Percentiles rank a stretch among this genome's conserved stretches.
These are phyloP conservation scores for Phytophthora vignae DNA, from an alignment of 352 stramenopile species.

Conservation along the genomic window DNA sequence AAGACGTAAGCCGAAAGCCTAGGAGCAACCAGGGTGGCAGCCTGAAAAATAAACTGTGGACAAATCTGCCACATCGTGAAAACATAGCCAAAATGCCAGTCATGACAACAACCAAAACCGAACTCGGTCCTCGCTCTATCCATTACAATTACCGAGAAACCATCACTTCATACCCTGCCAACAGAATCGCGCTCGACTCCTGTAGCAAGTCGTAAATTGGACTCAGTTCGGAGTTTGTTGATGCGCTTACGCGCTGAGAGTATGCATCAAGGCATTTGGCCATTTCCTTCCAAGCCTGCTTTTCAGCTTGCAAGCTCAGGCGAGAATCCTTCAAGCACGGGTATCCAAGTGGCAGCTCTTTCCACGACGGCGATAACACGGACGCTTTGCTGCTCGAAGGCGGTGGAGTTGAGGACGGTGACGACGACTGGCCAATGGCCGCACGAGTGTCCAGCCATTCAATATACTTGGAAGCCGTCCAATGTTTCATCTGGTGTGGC, in stretches of 20 bases:
- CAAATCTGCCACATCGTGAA: too few species aligned
- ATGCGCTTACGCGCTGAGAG: conserved; percentile 73
- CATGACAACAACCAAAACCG: conserved; percentile 6
- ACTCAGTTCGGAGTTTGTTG: conserved; percentile 51
- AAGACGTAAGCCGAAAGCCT: conserved; percentile 20
- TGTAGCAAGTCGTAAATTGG: conserved; percentile 80
- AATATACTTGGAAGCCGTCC: conserved; percentile 79
- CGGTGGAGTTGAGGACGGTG: conserved; percentile 26
- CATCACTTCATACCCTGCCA: conserved; percentile 83
- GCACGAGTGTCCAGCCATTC: conserved; percentile 79
- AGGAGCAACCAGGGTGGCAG: conserved; percentile 2
- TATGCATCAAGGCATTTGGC: conserved; percentile 81
- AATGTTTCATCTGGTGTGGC: conserved; percentile 80
- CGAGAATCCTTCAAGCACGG: conserved; percentile 68
- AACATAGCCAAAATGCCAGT: not conserved
- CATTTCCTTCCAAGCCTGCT: conserved; percentile 86
- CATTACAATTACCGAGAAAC: conserved; percentile 38
- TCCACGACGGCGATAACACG: conserved; percentile 32
- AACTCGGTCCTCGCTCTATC: conserved; percentile 20
- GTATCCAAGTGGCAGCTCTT: conserved; percentile 69
- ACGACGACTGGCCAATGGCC: conserved; percentile 34
- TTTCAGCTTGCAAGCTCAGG: conserved; percentile 62
- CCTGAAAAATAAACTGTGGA: conserved; percentile 2
- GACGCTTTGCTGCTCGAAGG: conserved; percentile 32
- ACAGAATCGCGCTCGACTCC: conserved; percentile 77